phyloP scores from a whole-genome alignment of 2,329 filamentous ascomycete species.

The Coleophoma crateriformis region DNA sequence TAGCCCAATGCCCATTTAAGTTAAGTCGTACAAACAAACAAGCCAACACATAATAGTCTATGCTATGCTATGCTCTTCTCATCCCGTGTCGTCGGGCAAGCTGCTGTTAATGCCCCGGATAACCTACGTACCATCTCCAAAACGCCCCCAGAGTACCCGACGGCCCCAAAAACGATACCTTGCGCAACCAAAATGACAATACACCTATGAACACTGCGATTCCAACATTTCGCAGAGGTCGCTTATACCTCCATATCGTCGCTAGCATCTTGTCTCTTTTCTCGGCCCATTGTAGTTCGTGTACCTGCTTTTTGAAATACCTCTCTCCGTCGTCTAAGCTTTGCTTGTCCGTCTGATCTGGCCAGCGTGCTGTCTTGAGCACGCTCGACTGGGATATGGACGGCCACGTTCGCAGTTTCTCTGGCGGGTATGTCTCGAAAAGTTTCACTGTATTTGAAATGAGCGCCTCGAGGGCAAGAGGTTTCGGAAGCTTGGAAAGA shows the following conservation, averaged over 20 bases:
- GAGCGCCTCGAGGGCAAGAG: slow-evolving; percentile 73
- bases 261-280: slow-evolving; percentile 42
- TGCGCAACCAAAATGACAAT: slow-evolving; percentile 63
- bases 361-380: slow-evolving; percentile 71
- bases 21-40: too few species aligned
- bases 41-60: too few species aligned
- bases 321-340: slow-evolving; percentile 59
- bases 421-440: slow-evolving; percentile 64
- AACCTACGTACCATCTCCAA: slow-evolving; percentile 17
- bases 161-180: slow-evolving; percentile 22
- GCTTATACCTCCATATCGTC: slow-evolving; percentile 58
- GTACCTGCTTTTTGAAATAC: slow-evolving; percentile 66
- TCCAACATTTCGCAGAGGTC: slow-evolving; percentile 55
- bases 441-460: slow-evolving; percentile 62
- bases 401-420: slow-evolving; percentile 66
- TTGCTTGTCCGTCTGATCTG: slow-evolving; percentile 44
- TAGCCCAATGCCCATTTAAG: too few species aligned
- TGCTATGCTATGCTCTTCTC: too few species aligned
- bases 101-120: slow-evolving; percentile 11
- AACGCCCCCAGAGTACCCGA: slow-evolving; percentile 18
- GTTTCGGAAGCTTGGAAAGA: slow-evolving; percentile 78
- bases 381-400: slow-evolving; percentile 71
- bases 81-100: too few species aligned
- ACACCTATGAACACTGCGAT: slow-evolving; percentile 62
- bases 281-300: slow-evolving; percentile 65